Evolutionary conservation across 1,139 yeast genomes (phyloP).

Genomic region (Wickerhamomyces sp.): DNA sequence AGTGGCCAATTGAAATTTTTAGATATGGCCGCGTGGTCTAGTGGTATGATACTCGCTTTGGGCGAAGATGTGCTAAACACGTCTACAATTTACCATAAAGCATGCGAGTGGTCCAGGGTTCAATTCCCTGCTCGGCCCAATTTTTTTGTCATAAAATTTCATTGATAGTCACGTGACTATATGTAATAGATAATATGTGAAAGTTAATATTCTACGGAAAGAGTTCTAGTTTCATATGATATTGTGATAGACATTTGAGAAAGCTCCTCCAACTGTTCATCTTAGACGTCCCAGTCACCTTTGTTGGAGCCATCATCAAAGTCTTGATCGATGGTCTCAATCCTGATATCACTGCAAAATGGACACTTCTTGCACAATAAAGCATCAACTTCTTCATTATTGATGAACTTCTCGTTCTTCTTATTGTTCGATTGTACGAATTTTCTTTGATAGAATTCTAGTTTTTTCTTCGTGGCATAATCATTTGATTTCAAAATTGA

Average conservation of each 20-base stretch:
- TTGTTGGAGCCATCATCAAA: constrained; percentile 19
- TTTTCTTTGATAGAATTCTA: constrained; percentile 48
- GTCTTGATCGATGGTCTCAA: constrained; percentile 64
- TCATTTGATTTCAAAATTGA: constrained; percentile 58
- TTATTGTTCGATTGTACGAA: constrained; percentile 23
- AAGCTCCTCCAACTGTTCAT: neutral
- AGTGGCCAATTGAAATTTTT: no score
- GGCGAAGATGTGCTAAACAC: no score
- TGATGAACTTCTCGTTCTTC: constrained; percentile 22
- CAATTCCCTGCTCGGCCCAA: no score
- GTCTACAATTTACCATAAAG: no score
- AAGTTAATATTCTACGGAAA: no score
- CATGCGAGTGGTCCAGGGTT: no score
- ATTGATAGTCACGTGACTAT: no score
- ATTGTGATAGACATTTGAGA: no score
- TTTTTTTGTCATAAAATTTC: no score
- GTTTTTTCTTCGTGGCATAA: constrained; percentile 58
- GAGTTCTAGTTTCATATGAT: neutral
- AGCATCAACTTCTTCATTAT: constrained; percentile 43
- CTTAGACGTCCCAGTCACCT: constrained; percentile 17
- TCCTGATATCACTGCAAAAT: constrained; percentile 72
- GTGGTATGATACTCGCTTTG: no score
- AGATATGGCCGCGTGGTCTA: no score
- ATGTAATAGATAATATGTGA: no score
- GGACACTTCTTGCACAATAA: constrained; percentile 66